Evolutionary conservation across 805 yeast species (phyloP), one percentile per base, ranked within the genome.

Genomic region (Metschnikowia continentalis): DNA sequence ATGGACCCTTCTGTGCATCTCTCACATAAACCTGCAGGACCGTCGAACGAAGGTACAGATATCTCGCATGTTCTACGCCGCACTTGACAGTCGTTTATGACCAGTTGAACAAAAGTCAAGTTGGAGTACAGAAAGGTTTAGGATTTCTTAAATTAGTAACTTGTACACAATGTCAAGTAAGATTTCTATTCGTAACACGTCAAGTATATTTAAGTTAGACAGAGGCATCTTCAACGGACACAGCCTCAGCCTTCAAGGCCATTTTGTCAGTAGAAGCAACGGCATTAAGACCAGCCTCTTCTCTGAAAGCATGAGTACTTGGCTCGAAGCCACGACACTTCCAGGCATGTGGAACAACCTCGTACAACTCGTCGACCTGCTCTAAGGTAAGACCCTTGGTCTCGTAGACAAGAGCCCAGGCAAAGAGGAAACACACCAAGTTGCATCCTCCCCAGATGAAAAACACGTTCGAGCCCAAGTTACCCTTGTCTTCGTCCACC

Each of bases 361-460:
- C 64, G 61, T 68, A 71, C 67, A 71, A 61, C 56, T 69, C 73
- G 57, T 71, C 75, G 54, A 70, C 69, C 58, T 71, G 73, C 61
- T 71, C 76, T 58, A 71, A 69, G 45, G 75, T 54, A 57, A 71
- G 67, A 44, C 73, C 73, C 63, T 70, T 71, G 52, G 75, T 69
- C 62, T 71, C 76, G 60, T 68, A 70, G 54, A 71, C 67, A 53
- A 63, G 55, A 54, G 53, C 51, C 62, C 60, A 71, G 47, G 69
- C 70, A 51, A 68, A 71, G 36, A 68, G 11, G 36, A 58, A 61
- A 56, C 75, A 69, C 43, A 67, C 47, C 47, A 63, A 61, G 63
- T 71, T 70, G 52, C 64, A 71, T 3, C 74, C 73, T 58, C 75
- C 75, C 76, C 76, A 71, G 58, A 71, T 64, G 61, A 70, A 71